Evolutionary conservation across 179 eudicot species (phyloP).

Genomic region (Beta lomatogona): DNA sequence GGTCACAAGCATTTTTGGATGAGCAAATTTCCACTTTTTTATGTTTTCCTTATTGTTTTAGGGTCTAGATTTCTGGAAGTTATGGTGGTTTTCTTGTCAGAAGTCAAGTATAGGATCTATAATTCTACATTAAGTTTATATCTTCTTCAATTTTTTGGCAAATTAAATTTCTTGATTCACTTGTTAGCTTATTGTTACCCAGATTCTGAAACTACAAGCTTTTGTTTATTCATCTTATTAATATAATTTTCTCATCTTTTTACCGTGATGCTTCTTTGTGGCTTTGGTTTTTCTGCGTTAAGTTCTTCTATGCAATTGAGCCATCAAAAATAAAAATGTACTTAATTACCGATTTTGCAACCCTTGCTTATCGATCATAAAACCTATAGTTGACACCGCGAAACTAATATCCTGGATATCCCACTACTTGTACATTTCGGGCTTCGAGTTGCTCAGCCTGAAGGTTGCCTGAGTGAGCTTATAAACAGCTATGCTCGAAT

Average conservation of each 20-base stretch:
- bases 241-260: neutral
- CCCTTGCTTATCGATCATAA: too few species aligned
- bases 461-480: neutral
- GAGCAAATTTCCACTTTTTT: neutral
- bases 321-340: too few species aligned
- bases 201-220: neutral
- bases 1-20: slow-evolving; percentile 8
- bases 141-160: neutral
- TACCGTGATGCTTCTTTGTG: too few species aligned
- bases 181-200: neutral
- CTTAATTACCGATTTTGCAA: too few species aligned
- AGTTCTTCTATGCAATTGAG: too few species aligned
- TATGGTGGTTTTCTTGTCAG: neutral
- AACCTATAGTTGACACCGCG: too few species aligned
- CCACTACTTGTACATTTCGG: too few species aligned
- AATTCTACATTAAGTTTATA: neutral
- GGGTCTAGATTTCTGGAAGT: slow-evolving; percentile 7
- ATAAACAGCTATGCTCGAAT: neutral
- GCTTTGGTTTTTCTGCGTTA: neutral
- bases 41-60: neutral
- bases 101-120: neutral
- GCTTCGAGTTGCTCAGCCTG: neutral
- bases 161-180: slow-evolving; percentile 2
- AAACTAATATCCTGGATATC: too few species aligned
- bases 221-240: neutral